Base-by-base conservation (phyloP, 202 grass and related monocot genomes). In the Schoenoplectus tabernaemontani region DNA sequence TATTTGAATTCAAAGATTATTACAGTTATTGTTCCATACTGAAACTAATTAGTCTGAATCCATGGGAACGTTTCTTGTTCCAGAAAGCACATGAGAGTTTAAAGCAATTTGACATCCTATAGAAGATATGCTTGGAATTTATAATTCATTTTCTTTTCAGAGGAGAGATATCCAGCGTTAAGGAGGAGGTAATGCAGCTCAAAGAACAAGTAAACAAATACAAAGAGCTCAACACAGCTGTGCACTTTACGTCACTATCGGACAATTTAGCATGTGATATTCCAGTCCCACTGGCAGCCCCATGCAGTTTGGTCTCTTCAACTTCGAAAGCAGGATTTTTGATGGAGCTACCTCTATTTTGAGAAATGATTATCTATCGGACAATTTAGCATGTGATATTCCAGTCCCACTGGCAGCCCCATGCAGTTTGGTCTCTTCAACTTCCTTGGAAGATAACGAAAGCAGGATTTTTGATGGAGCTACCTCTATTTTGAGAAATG, bases 91-190 rank as follows among this genome's bases (percentile, higher is more conserved):
- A 54, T 56, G 12, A 65, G 16, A 30, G 43, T 46, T 53, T 28
- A 51, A 34, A 56, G 16, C 70, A 32, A 43, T 68, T 73, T 22
- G 32, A 15, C 42, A 51, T 51, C 42, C 12, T 39, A 39, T 46
- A 56, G 30, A 56, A n/a, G n/a, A n/a, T n/a, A n/a, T n/a, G n/a
- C n/a, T n/a, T 56, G 51, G 51, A 56, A 24, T 77, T 59, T 16
- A 63, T 54, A 71, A 66, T 64, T n/a, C 22, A 59, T 83, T 71
- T 37, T 47, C 62, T 78, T 77, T 74, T 19, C 83, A 95, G 89
- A 82, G 85, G 83, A 87, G 87, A 91, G 86, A 86, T 94, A 82
- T 83, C 87, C 63, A 82, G 34, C 41, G 87, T 87, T 51, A 75
- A 70, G 65, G 43, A 75, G 83, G 85, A 87, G 68, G 76, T 83